A percentile compares a stretch with the other conserved stretches of the same genome.
phyloP scores from a whole-genome alignment of 768 basidiomycete genomes.

The Collybia mongolica region DNA sequence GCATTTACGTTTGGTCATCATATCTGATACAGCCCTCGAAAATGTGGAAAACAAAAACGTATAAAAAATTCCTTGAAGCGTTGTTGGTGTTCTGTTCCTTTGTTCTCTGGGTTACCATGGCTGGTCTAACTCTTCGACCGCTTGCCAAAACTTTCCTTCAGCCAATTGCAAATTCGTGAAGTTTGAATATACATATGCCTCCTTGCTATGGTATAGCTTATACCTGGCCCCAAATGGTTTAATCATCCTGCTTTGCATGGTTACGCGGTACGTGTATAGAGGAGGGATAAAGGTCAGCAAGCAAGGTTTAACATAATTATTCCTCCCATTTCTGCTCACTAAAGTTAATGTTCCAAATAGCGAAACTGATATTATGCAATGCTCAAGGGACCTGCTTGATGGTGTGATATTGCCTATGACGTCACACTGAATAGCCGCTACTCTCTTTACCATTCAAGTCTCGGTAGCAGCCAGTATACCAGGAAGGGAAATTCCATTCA shows the following conservation, averaged over 20 bases:
- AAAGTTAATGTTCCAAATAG: neutral
- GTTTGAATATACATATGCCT: neutral
- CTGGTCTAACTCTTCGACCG: neutral
- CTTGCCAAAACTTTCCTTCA: neutral
- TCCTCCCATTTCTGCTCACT: too few species aligned
- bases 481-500: neutral
- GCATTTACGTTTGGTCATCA: slow-evolving; percentile 11
- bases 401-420: neutral
- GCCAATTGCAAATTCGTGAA: slow-evolving; percentile 1
- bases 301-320: too few species aligned
- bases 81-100: slow-evolving; percentile 2
- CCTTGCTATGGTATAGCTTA: neutral
- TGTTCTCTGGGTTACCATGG: slow-evolving; percentile 2
- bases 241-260: neutral
- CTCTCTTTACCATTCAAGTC: neutral
- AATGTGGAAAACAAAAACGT: neutral
- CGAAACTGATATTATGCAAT: neutral
- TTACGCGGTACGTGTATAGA: neutral
- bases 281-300: too few species aligned
- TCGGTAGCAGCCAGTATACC: neutral
- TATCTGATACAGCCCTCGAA: neutral
- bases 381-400: neutral
- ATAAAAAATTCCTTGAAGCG: neutral
- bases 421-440: neutral
- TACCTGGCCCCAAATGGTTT: neutral